Evolutionary conservation across 2,329 filamentous ascomycete genomes (phyloP).

Genomic region (Colletotrichum phormii): DNA sequence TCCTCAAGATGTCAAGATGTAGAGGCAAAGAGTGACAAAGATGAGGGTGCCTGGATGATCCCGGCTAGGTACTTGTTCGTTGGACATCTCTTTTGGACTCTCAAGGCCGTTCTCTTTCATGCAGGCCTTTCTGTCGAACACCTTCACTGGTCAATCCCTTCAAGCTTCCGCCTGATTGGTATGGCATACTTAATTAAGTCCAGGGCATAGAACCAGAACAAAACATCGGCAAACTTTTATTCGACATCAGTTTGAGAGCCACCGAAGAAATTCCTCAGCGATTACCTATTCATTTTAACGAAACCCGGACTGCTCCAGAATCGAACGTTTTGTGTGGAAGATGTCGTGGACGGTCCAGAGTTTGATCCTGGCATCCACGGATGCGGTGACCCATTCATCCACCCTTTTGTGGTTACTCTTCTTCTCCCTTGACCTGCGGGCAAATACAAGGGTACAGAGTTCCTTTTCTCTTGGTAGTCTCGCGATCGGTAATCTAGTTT

Average conservation of each 20-base stretch:
- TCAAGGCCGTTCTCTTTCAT: neutral
- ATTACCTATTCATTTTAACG: neutral
- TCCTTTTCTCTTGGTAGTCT: neutral
- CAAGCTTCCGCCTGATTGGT: neutral
- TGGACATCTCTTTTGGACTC: neutral
- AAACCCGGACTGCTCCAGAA: conserved; percentile 15
- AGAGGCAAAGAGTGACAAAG: neutral
- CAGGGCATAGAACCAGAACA: neutral
- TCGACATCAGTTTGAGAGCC: neutral
- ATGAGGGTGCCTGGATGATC: neutral
- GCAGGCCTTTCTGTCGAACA: neutral
- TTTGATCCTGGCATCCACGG: neutral
- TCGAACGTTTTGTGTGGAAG: conserved; percentile 8
- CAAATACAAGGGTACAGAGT: neutral
- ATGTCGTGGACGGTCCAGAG: conserved; percentile 10
- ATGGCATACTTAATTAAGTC: neutral
- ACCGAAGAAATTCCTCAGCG: neutral
- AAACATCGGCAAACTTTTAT: neutral
- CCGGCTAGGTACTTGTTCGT: conserved; percentile 2
- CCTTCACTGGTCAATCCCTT: neutral
- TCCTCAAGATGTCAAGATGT: neutral
- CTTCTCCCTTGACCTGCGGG: neutral
- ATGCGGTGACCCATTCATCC: neutral
- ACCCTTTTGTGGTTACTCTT: neutral
- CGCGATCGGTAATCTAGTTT: neutral